Percentiles rank a stretch among this genome's conserved stretches.
These are phyloP conservation scores for Aspergillus baeticus DNA, from an alignment of 495 filamentous ascomycete species.

Conservation along the genomic window DNA sequence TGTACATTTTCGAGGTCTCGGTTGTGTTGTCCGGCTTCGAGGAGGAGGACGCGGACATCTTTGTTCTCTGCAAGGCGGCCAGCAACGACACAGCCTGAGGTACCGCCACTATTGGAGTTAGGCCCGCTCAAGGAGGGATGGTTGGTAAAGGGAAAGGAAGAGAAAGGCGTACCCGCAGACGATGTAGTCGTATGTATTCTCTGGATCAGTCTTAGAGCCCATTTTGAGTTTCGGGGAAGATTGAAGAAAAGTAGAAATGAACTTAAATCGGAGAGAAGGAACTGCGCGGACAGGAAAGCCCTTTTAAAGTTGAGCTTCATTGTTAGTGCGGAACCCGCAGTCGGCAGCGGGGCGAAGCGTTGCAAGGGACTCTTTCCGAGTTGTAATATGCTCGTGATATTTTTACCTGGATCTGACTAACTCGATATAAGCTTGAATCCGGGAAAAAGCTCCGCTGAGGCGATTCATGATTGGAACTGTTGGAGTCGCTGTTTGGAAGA, in stretches of 20 bases:
- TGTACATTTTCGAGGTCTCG: slow-evolving; percentile 47
- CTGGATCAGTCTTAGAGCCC: slow-evolving; percentile 4
- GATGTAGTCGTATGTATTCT: slow-evolving; percentile 32
- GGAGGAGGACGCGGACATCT: slow-evolving; percentile 48
- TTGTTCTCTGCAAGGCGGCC: slow-evolving; percentile 59
- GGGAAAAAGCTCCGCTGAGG: too few species aligned
- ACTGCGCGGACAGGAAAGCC: too few species aligned
- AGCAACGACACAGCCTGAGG: slow-evolving; percentile 60
- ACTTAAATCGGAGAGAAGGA: too few species aligned
- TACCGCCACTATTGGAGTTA: slow-evolving; percentile 48
- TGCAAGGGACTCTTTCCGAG: too few species aligned
- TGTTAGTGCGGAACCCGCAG: too few species aligned
- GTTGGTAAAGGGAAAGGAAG: not conserved
- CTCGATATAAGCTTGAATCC: too few species aligned
- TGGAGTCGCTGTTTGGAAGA: too few species aligned
- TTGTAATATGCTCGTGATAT: too few species aligned
- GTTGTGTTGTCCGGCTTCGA: slow-evolving; percentile 53
- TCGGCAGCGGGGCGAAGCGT: too few species aligned
- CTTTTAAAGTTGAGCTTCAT: too few species aligned
- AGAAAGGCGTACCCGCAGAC: slow-evolving; percentile 30
- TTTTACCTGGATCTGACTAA: too few species aligned
- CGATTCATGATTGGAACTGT: too few species aligned
- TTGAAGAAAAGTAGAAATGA: not conserved
- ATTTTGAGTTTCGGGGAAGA: not conserved
- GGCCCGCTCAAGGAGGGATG: not conserved